Evolutionary conservation across 2,329 filamentous ascomycete species (phyloP).

Genomic region (Colletotrichum scovillei): DNA sequence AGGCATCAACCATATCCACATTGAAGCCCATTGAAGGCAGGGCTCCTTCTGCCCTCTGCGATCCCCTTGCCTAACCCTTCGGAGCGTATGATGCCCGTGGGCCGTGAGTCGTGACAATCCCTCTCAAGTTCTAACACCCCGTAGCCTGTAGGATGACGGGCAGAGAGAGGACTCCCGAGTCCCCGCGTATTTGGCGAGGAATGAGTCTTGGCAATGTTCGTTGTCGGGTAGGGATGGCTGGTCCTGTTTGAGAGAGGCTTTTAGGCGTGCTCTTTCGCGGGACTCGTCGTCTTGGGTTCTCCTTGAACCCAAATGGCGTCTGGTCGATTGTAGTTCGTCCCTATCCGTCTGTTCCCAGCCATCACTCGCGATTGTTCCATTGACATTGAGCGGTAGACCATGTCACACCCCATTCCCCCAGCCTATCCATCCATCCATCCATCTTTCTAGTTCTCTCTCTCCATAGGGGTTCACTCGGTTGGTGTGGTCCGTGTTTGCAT

Average conservation of each 20-base stretch:
- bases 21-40: neutral
- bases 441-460: neutral
- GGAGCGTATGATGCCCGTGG: neutral
- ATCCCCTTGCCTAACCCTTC: neutral
- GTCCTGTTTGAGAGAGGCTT: neutral
- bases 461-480: neutral
- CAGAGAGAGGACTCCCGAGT: neutral
- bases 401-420: neutral
- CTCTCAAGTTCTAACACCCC: neutral
- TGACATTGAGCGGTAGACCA: neutral
- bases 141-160: neutral
- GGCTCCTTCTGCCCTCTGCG: neutral
- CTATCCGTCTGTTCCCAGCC: neutral
- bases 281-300: neutral
- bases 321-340: neutral
- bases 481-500: neutral
- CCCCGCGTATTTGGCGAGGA: slow-evolving; percentile 18
- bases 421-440: neutral
- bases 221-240: slow-evolving; percentile 27
- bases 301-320: neutral
- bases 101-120: slow-evolving; percentile 19
- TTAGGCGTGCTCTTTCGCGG: neutral
- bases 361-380: neutral
- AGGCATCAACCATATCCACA: slow-evolving; percentile 9
- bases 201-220: slow-evolving; percentile 26